A percentile compares a stretch with the other conserved stretches of the same genome.
phyloP scores from a whole-genome alignment of 441 rosid species.

The Oxalis stricta region DNA sequence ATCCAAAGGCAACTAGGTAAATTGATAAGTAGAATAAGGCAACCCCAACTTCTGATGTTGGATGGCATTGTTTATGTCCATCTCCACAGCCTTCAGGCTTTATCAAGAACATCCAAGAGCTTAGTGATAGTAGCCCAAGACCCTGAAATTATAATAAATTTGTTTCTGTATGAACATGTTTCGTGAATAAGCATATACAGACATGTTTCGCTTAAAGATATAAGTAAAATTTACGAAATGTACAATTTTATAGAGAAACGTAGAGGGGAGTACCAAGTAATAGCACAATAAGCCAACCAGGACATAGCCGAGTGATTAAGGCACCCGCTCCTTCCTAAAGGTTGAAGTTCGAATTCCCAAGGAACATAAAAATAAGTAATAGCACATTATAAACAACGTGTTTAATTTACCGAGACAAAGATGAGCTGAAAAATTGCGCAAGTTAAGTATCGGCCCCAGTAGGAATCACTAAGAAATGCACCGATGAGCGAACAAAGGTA shows the following conservation, averaged over 20 bases:
- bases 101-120: conserved; percentile 62
- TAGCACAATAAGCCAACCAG: too few species aligned
- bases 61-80: conserved; percentile 54
- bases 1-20: conserved; percentile 78
- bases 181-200: background rate
- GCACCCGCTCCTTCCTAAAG: too few species aligned
- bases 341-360: too few species aligned
- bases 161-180: too few species aligned
- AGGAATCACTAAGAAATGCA: conserved; percentile 92
- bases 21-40: conserved; percentile 81
- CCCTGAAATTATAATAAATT: conserved; percentile 56
- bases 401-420: conserved; percentile 75
- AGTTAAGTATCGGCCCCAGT: conserved; percentile 97
- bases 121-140: conserved; percentile 51
- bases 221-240: too few species aligned
- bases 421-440: conserved; percentile 92
- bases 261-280: too few species aligned
- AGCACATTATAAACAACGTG: background rate
- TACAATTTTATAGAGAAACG: too few species aligned
- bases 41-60: conserved; percentile 37
- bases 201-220: background rate
- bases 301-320: too few species aligned
- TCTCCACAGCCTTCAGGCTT: conserved; percentile 81
- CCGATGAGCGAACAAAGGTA: conserved; percentile 93
- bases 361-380: background rate